A percentile compares a stretch with the other conserved stretches of the same genome.
These are phyloP conservation scores for Ilyonectria robusta DNA, from an alignment of 2,329 filamentous ascomycete species.

Conservation along the genomic window DNA sequence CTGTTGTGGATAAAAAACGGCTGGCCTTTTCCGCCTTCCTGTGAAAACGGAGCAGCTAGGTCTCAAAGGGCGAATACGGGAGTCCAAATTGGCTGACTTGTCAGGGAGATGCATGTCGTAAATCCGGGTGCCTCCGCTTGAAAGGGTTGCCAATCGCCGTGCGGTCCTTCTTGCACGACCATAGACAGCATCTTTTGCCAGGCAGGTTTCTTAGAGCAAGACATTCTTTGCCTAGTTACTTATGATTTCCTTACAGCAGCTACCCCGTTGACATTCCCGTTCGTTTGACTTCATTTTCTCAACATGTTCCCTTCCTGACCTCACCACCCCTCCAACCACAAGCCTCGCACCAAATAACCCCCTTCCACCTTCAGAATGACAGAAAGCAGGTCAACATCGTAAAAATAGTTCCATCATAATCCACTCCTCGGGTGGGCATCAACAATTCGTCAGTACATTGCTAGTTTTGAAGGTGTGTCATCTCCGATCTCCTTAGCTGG, in stretches of 20 bases:
- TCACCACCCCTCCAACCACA: background rate
- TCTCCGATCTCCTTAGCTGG: constrained; percentile 35
- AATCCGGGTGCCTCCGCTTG: constrained; percentile 20
- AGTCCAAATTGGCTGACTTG: no score
- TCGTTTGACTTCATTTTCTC: background rate
- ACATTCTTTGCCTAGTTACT: background rate
- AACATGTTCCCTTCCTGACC: background rate
- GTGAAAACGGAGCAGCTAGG: no score
- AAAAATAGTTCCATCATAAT: background rate
- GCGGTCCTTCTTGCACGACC: background rate
- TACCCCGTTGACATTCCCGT: no score
- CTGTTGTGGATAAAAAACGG: no score
- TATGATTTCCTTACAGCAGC: background rate
- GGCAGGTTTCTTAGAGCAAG: background rate
- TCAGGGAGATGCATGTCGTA: constrained; percentile 4
- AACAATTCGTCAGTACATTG: background rate
- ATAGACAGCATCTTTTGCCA: background rate
- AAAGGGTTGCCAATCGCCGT: constrained; percentile 3
- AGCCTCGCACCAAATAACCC: background rate
- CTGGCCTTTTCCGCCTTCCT: no score
- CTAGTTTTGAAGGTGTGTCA: background rate
- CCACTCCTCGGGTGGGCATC: background rate
- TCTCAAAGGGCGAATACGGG: no score
- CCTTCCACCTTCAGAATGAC: background rate
- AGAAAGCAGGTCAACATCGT: background rate